Evolutionary conservation across 73 alveolate genomes (phyloP), one percentile per base, ranked within the genome.

Genomic region (Paramecium pentaurelia): DNA sequence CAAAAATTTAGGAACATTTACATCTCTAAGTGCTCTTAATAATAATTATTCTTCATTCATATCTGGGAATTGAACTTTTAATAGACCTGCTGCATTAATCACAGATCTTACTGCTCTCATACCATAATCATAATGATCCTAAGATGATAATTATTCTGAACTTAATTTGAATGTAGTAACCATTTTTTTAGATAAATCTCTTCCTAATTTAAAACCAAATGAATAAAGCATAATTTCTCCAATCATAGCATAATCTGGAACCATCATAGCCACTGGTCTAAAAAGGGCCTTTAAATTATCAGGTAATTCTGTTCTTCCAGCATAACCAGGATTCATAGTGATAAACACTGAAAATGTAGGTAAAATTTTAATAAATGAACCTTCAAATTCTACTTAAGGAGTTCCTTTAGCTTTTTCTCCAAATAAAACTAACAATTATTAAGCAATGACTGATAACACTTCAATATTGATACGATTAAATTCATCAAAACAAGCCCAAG

Each of bases 281-380:
- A 98, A 98, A 47, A 98, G 96, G 6, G 99, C 99, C 87, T 98
- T 98, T 40, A 98, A 92, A 93, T 98, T 97, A 95, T 98, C 99
- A 1, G 99, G 99, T 59, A 98, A 96, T 92, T 98, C 99, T 28
- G 99, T 97, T 90, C 99, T 93, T 12, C 99, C 99, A 28, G 99
- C 99, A 95, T 98, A 95, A 95, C 99, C 99, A 70, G 99, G 99
- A 93, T 99, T 99, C 99, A 99, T 99, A 40, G 99, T 99, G 89
- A 99, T 99, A 97, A 99, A 99, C 58, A 99, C 99, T 58, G 99
- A 98, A 95, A 99, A 99, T 32, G 99, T 99, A 34, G 99, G 99
- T 88, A 97, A 94, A 96, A 99, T 95, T 92, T 94, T 94, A 92
- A 98, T 98, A 14, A 93, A 80, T 14, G 98, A 94, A 37, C 98